A percentile compares a stretch with the other conserved stretches of the same genome.
Evolutionary conservation across 1,284 basidiomycete genomes (phyloP).

Genomic region (Chalciporus sp.): DNA sequence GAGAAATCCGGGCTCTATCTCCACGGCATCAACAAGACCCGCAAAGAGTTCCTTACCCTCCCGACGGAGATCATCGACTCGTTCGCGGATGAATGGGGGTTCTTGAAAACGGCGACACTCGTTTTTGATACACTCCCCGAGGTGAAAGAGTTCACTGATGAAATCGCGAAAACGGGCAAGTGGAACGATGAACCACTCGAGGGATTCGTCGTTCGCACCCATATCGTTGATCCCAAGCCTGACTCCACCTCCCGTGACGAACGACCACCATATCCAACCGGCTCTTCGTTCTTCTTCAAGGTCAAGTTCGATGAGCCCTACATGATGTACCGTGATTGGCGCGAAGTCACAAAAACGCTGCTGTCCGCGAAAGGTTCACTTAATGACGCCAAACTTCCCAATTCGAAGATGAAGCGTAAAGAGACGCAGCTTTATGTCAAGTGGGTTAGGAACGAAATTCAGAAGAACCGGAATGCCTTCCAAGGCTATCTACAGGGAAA

Average conservation of each 20-base stretch:
- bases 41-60: constrained; percentile 75
- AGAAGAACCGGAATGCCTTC: constrained; percentile 66
- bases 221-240: constrained; percentile 48
- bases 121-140: constrained; percentile 64
- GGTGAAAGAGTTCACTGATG: constrained; percentile 75
- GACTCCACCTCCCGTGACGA: constrained; percentile 33
- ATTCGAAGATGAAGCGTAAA: constrained; percentile 61
- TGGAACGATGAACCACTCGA: constrained; percentile 91
- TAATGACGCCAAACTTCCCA: constrained; percentile 45
- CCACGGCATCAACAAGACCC: constrained; percentile 86
- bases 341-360: constrained; percentile 87
- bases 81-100: constrained; percentile 91
- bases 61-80: constrained; percentile 69
- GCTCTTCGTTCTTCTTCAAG: constrained; percentile 97
- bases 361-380: constrained; percentile 45
- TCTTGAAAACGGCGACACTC: constrained; percentile 72
- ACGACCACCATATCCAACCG: constrained; percentile 70
- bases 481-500: constrained; percentile 67
- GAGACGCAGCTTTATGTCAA: constrained; percentile 71
- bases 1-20: constrained; percentile 92
- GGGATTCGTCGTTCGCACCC: constrained; percentile 93
- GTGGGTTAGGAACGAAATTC: constrained; percentile 77
- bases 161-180: constrained; percentile 66
- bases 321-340: constrained; percentile 98
- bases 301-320: constrained; percentile 99